phyloP scores from a whole-genome alignment of 768 basidiomycete species.

The Leccinum variicolor region DNA sequence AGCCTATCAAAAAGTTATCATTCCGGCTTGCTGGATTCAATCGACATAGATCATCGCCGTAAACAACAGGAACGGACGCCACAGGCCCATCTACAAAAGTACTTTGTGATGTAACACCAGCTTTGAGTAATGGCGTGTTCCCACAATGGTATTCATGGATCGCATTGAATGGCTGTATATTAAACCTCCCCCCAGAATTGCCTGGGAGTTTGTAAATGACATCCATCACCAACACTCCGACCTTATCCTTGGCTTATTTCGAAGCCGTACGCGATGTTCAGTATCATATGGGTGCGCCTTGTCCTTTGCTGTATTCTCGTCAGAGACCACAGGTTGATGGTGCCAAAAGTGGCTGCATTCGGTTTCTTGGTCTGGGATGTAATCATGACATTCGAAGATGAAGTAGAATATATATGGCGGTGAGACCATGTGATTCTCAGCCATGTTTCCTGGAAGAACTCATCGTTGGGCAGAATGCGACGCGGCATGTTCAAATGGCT shows the following conservation, averaged over 20 bases:
- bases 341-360: constrained; percentile 23
- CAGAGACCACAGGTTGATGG: constrained; percentile 1
- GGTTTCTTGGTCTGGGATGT: constrained; percentile 28
- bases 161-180: background rate
- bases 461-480: constrained; percentile 11
- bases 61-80: background rate
- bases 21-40: background rate
- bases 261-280: constrained; percentile 4
- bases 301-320: background rate
- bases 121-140: background rate
- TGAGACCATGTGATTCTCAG: constrained; percentile 4
- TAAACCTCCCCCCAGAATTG: constrained; percentile 47
- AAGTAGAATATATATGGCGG: constrained; percentile 32
- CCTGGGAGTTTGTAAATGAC: constrained; percentile 34
- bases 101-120: background rate
- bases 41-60: background rate
- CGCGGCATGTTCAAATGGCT: constrained; percentile 7
- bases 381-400: constrained; percentile 24
- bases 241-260: constrained; percentile 5
- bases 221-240: background rate
- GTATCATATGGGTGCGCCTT: constrained; percentile 10
- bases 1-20: background rate
- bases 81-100: background rate
- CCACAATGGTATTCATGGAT: background rate
- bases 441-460: background rate